Percentiles rank a stretch among this genome's conserved stretches.
Conservation (phyloP, 2,329 filamentous ascomycete genomes). For the Cordyceps farinosa region DNA sequence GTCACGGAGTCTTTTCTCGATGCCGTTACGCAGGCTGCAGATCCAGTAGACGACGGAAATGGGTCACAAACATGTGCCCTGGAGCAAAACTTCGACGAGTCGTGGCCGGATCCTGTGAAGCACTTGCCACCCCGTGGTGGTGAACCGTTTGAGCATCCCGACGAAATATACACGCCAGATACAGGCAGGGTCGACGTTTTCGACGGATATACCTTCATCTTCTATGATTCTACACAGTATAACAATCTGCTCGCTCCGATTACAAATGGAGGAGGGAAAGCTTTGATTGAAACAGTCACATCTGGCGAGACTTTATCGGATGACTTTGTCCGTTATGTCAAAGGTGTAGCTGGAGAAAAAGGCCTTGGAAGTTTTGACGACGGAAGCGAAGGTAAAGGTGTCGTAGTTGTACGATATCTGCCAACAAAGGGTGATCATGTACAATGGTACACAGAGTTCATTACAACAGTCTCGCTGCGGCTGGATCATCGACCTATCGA, state of each 20-base stretch:
- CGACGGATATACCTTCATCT: constrained; percentile 83
- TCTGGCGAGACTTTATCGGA: constrained; percentile 63
- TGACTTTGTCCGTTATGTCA: constrained; percentile 76
- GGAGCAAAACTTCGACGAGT: constrained; percentile 72
- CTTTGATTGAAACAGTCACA: constrained; percentile 60
- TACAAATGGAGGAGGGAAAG: constrained; percentile 78
- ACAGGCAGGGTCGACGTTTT: constrained; percentile 67
- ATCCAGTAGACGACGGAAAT: constrained; percentile 43
- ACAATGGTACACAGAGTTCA: constrained; percentile 68
- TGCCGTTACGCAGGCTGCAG: constrained; percentile 61
- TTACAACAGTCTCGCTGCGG: constrained; percentile 63
- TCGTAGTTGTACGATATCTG: constrained; percentile 73
- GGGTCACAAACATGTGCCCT: constrained; percentile 53
- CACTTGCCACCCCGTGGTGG: constrained; percentile 71
- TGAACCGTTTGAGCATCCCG: constrained; percentile 67
- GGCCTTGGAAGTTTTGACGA: constrained; percentile 62
- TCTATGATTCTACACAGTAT: constrained; percentile 73
- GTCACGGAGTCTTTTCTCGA: constrained; percentile 73
- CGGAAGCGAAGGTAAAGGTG: constrained; percentile 62
- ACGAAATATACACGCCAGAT: constrained; percentile 70
- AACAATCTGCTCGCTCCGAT: constrained; percentile 72
- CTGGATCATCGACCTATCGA: constrained; percentile 80
- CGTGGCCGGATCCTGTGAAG: constrained; percentile 72
- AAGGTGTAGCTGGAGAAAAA: constrained; percentile 70
- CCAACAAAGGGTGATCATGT: constrained; percentile 51